These are phyloP conservation scores for Rhinocladiella similis DNA, from an alignment of 2,329 filamentous ascomycete genomes.

Conservation along the genomic window DNA sequence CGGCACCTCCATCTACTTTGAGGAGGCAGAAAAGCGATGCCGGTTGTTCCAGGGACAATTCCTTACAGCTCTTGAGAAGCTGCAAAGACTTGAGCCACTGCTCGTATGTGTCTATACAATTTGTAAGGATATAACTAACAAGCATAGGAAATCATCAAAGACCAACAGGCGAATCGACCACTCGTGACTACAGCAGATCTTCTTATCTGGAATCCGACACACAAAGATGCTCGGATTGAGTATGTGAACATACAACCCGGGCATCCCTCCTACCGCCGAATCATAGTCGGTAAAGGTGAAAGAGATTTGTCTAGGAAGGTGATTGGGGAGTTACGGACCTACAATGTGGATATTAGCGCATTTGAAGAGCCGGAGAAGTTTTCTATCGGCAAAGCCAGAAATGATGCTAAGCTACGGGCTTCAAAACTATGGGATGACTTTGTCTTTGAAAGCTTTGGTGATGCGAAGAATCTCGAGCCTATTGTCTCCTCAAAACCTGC, in stretches of 20 bases:
- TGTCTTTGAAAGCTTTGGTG: conserved; percentile 35
- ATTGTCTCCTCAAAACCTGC: conserved; percentile 14
- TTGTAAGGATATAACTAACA: background rate
- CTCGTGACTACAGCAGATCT: conserved; percentile 14
- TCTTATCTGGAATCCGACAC: conserved; percentile 18
- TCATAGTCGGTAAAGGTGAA: conserved; percentile 19
- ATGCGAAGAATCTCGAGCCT: conserved; percentile 27
- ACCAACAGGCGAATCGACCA: conserved; percentile 8
- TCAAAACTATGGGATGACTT: conserved; percentile 37
- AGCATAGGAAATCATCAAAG: conserved; percentile 18
- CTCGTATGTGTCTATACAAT: conserved; percentile 14
- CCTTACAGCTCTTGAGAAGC: conserved; percentile 21
- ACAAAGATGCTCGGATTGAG: conserved; percentile 13
- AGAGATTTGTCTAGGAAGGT: conserved; percentile 19
- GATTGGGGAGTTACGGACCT: conserved; percentile 16
- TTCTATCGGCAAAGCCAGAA: background rate
- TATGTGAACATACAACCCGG: conserved; percentile 9
- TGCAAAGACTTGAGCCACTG: conserved; percentile 25
- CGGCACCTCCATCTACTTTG: conserved; percentile 21
- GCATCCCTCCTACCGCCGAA: conserved; percentile 17
- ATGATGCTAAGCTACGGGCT: conserved; percentile 25
- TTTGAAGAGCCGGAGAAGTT: conserved; percentile 14
- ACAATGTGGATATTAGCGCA: background rate
- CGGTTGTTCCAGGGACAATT: conserved; percentile 25
- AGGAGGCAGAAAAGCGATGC: conserved; percentile 22